Percentiles rank a stretch among this genome's conserved stretches.
Conservation (phyloP, 176 grass and related monocot genomes). For the Ensete ventricosum region DNA sequence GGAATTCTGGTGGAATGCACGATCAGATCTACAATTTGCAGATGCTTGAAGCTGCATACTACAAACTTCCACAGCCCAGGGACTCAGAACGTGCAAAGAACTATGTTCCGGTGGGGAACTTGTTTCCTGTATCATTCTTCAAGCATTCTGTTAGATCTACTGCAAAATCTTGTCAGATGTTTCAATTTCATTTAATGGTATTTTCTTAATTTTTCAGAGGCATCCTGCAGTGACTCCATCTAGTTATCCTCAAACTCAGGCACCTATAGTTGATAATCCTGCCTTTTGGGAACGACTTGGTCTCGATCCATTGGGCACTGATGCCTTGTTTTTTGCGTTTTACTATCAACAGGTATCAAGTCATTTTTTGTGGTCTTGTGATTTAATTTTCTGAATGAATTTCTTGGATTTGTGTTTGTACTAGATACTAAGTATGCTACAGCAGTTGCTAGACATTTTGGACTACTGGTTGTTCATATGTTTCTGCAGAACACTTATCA, state of each 20-base stretch:
- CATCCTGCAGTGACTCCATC: slow-evolving; percentile 62
- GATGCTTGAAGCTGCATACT: slow-evolving; percentile 88
- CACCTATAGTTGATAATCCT: slow-evolving; percentile 70
- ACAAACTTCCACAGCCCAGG: slow-evolving; percentile 81
- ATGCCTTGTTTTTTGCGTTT: slow-evolving; percentile 96
- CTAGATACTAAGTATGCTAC: neutral
- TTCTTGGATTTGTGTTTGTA: neutral
- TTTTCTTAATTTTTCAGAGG: slow-evolving; percentile 47
- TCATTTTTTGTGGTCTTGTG: neutral
- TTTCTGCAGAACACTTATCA: slow-evolving; percentile 72
- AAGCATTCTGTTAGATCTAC: neutral
- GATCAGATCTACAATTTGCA: slow-evolving; percentile 82
- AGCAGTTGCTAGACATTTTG: neutral
- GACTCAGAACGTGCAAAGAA: slow-evolving; percentile 76
- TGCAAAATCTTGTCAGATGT: neutral
- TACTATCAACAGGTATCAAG: slow-evolving; percentile 80
- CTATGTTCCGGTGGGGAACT: slow-evolving; percentile 59
- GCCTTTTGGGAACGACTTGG: slow-evolving; percentile 88
- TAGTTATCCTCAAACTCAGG: slow-evolving; percentile 80
- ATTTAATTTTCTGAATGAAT: neutral
- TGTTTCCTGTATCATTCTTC: neutral
- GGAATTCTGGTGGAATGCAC: slow-evolving; percentile 37
- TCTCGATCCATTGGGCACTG: slow-evolving; percentile 64
- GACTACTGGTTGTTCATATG: neutral
- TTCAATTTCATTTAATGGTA: neutral